These are phyloP conservation scores for Metschnikowia lunata DNA, from an alignment of 805 yeast species.

Conservation along the genomic window DNA sequence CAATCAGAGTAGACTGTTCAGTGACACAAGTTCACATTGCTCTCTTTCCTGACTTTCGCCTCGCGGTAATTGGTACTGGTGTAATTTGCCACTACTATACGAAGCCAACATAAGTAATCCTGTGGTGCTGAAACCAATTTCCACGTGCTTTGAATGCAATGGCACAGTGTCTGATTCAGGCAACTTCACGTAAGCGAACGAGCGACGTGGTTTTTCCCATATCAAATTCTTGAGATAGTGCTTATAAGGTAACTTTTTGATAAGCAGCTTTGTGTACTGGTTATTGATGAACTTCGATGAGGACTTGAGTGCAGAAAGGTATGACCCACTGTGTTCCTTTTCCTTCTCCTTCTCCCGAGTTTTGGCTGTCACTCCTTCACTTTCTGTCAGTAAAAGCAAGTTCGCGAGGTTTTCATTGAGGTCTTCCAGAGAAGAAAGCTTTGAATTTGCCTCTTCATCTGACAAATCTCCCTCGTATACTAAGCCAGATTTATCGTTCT, in stretches of 20 bases:
- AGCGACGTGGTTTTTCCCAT: slow-evolving; percentile 40
- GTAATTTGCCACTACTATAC: slow-evolving; percentile 34
- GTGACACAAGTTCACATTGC: slow-evolving; percentile 30
- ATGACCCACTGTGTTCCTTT: slow-evolving; percentile 12
- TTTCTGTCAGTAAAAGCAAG: slow-evolving; percentile 24
- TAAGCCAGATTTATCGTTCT: slow-evolving; percentile 4
- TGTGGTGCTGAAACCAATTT: slow-evolving; percentile 33
- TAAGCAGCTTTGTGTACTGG: slow-evolving; percentile 33
- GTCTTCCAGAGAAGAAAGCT: slow-evolving; percentile 33
- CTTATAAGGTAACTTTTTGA: slow-evolving; percentile 38
- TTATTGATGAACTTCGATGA: slow-evolving; percentile 31
- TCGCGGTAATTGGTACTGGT: slow-evolving; percentile 34
- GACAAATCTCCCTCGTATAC: slow-evolving; percentile 11
- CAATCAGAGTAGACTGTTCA: slow-evolving; percentile 17
- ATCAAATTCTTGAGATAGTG: slow-evolving; percentile 38
- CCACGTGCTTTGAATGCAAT: slow-evolving; percentile 21
- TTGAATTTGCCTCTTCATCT: slow-evolving; percentile 19
- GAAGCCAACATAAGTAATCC: slow-evolving; percentile 34
- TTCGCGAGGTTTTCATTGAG: slow-evolving; percentile 41
- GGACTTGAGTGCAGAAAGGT: slow-evolving; percentile 21
- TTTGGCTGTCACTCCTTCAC: slow-evolving; percentile 4
- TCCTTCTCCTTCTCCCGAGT: background rate
- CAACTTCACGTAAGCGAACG: slow-evolving; percentile 38
- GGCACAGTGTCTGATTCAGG: slow-evolving; percentile 21
- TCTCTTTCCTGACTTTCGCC: slow-evolving; percentile 20